Evolutionary conservation across 2,329 filamentous ascomycete genomes (phyloP), one percentile per base, ranked within the genome.

Genomic region (Aspergillus neotritici): DNA sequence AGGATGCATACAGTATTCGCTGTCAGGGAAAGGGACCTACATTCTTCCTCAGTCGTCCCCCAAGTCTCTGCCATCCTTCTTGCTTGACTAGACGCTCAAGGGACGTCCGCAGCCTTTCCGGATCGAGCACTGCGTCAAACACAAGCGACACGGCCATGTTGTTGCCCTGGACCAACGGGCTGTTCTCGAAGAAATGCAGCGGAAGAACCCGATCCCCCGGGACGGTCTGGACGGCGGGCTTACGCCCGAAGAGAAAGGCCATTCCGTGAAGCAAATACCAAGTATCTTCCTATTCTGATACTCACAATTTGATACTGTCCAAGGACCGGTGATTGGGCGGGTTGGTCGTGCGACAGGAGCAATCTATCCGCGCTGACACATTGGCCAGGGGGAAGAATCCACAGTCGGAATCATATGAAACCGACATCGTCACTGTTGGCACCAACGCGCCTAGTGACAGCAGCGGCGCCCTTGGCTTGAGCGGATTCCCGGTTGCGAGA

Each of bases 71-170:
- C 47, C 47, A 50, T 3, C 47, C 47, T 7, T 47, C 38, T 21
- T 40, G 44, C 35, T 34, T 34, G 5, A 46, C 44, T 25, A 46
- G 31, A 5, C 43, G 39, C 33, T 49, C 49, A 8, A 51, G 46
- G 15, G 49, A 49, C n/a, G 37, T 5, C 2, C 49, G 49, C 34
- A 51, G 14, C 11, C 17, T 45, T 34, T 45, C 30, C 2, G 49
- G 47, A 13, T 51, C 47, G 5, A 51, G 39, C 10, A 49, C 49
- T 4, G 46, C 41, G 12, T 51, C 49, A 37, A 51, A 47, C 13
- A 47, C 49, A 2, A 51, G 39, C 12, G 49, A 51, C 3, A 46
- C 49, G 31, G 49, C 49, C 49, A 51, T 51, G 31, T 51, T 51
- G 13, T 51, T 51, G 1, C 49, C 49, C 32, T 49, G 49, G 14